Evolutionary conservation across 2,329 filamentous ascomycete species (phyloP), one percentile per base, ranked within the genome.

Genomic region (Trichophyton schoenleinii): DNA sequence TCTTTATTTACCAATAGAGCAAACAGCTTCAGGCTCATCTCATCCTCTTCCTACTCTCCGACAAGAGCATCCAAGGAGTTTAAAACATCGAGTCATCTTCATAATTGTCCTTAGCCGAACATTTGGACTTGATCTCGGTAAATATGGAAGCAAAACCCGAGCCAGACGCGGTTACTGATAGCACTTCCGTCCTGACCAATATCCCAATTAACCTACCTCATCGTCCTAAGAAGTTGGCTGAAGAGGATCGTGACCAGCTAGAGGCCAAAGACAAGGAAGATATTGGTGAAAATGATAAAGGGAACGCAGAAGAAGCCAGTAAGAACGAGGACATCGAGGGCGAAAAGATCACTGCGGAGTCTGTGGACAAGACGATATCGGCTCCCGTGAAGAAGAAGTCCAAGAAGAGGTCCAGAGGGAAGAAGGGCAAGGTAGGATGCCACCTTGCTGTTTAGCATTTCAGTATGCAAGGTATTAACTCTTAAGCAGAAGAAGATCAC

Each of bases 401-500:
- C 59, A 73, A 69, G 52, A 67, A 48, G 9, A 73, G 70, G 48
- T 67, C 75, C n/a, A 75, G 72, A 60, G 73, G 72, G 63, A 69
- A 77, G 65, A 64, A 65, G 58, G 46, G 46, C 20, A 64, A 64
- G 48, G 58, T 61, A 41, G 28, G 36, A 13, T 57, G 25, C 20
- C 8, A n/a, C 9, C 25, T 13, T 13, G 25, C 8, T 59, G 11
- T 6, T 22, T 18, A 20, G 9, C 11, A 36, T 34, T 49, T 59
- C 48, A 6, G 15, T 25, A 59, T 41, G 5, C 13, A 15, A n/a
- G 18, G 20, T 3, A 49, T 61, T 20, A 61, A 28, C 63, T 62
- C 59, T 28, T 38, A 25, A 22, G 55, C 63, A 78, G 75, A 70
- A 68, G 57, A 74, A 76, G 62, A 77, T 78, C 3, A 87, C 83